phyloP scores from a whole-genome alignment of 257 asterid species.

The Solanum appendiculatum region DNA sequence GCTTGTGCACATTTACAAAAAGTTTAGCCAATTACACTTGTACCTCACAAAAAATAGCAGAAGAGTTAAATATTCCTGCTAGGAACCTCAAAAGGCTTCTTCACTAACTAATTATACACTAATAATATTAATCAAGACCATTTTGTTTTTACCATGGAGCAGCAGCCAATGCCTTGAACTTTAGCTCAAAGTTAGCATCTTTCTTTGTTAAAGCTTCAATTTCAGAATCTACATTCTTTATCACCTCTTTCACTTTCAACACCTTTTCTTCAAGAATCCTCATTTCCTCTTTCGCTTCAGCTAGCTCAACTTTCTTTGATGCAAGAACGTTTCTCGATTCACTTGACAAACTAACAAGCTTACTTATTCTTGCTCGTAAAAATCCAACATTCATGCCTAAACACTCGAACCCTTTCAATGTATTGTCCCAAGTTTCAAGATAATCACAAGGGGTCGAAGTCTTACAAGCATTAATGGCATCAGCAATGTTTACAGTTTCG shows the following conservation, averaged over 20 bases:
- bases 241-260: conserved; percentile 9
- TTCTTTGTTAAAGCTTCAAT: conserved; percentile 25
- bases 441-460: conserved; percentile 10
- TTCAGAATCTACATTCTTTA: conserved; percentile 16
- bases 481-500: conserved; percentile 40
- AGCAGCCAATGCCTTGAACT: conserved; percentile 22
- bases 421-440: conserved; percentile 42
- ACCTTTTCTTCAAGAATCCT: conserved; percentile 14
- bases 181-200: conserved; percentile 6
- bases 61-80: background rate
- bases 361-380: conserved; percentile 26
- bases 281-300: conserved; percentile 19
- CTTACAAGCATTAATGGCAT: conserved; percentile 35
- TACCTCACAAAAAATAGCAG: background rate
- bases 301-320: conserved; percentile 22
- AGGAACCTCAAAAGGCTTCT: background rate
- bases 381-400: conserved; percentile 62
- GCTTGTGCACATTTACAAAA: background rate
- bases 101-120: background rate
- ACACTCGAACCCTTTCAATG: conserved; percentile 45
- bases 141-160: conserved; percentile 39
- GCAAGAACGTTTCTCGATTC: conserved; percentile 12
- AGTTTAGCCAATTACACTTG: background rate
- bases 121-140: background rate
- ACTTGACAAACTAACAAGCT: conserved; percentile 12